Base-by-base conservation (phyloP, 2,329 filamentous ascomycete genomes). In the Trichophyton benhamiae region DNA sequence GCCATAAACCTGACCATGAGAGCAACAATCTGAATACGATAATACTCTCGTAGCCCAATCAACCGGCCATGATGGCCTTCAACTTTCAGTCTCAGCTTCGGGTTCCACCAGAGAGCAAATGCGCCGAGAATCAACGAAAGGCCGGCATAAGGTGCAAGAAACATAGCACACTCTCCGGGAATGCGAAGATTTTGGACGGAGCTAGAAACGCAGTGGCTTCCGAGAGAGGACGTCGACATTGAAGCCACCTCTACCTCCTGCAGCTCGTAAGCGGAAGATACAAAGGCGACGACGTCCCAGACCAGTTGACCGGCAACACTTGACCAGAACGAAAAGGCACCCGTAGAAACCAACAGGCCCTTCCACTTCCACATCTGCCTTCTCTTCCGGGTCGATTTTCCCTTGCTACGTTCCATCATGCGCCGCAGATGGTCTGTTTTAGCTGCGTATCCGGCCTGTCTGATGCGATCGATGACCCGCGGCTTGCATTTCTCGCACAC, bases 401-500 rank as follows among this genome's bases (percentile, higher is more conserved):
- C 71, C 61, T 75, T 72, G 58, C 74, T 86, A 66, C 82, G 83
- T 53, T 89, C 85, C 76, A 95, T 84, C 78, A 89, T 85, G 64
- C 87, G 82, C 58, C 87, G 81, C 36, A 95, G 74, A 65, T 90
- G 83, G 67, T 95, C 89, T n/a, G 88, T 87, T 73, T 89, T 89
- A 30, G 91, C 91, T 36, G 85, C 87, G 70, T 95, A 95, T 7
- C 83, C 86, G 0, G 89, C 85, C 66, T 84, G 79, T 22, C 83
- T 80, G 59, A 96, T 84, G 63, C 85, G 82, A 41, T 81, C 77
- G 64, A 87, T 83, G 22, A 92, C 91, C 63, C 79, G 83, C 4
- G 86, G 87, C 65, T 88, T 87, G 73, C 94, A 99, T 53, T 83
- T 79, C 64, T 82, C 82, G 76, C 94, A 99, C 62, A 96, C 87